Base-by-base conservation (phyloP, 495 filamentous ascomycete genomes). In the Aspergillus ellipticus region DNA sequence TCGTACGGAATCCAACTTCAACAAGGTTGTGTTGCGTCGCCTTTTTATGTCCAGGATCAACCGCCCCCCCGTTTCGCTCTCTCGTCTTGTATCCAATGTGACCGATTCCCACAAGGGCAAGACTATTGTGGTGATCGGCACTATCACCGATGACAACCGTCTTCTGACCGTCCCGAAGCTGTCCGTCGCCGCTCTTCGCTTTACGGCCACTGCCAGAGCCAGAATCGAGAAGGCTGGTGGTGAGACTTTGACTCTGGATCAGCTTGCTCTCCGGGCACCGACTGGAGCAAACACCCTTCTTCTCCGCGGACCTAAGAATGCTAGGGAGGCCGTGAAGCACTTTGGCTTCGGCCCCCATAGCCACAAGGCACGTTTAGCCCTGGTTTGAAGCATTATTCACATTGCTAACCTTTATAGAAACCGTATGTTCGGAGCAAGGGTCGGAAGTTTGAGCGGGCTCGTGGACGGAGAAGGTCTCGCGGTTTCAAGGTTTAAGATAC, bases 41-140 rank as follows among this genome's bases (percentile, higher is more conserved):
- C 90, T 98, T 54, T 96, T 94, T 66, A 96, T 93, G 89, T 96
- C 90, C 73, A 88, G 89, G 73, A 95, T 92, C 77, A 96, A 97
- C 88, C 87, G 91, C 66, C 92, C 94, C 53, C 94, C 94, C 49
- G 81, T 97, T 69, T 96, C 92, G 45, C 82, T 98, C 59, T 96
- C 91, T 42, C 87, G 91, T 66, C 89, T 97, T 74, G 85, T 84
- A 61, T 79, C 80, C 65, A 78, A 86, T 60, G 66, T 83, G 54
- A 78, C 69, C 54, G 82, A 88, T 69, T 75, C 83, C 28, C 82
- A 90, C 74, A 80, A 87, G 74, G 89, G 84, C 71, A 96, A 96
- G 81, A 96, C 90, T 51, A 78, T 97, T 57, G 94, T 97, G 54
- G 78, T 96, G 48, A 83, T 98, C 62, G 94, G 90, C 64, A 91